phyloP scores from a whole-genome alignment of 345 rosid genomes.

The Salix caprea region DNA sequence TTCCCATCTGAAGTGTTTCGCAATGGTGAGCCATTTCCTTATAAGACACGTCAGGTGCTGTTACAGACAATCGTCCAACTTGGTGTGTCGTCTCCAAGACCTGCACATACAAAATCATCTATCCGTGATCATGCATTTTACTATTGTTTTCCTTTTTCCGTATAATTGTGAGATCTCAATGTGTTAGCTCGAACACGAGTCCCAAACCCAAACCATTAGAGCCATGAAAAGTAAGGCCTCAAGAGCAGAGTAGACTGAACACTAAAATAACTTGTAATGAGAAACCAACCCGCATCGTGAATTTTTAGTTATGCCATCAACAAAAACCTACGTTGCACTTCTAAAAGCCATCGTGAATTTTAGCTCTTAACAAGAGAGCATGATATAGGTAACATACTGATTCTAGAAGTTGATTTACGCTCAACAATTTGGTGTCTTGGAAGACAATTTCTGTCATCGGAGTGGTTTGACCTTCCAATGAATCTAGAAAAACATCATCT shows the following conservation, averaged over 20 bases:
- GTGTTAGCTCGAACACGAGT: neutral
- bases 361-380: neutral
- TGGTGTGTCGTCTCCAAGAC: slow-evolving; percentile 69
- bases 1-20: slow-evolving; percentile 72
- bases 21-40: slow-evolving; percentile 84
- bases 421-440: slow-evolving; percentile 43
- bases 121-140: slow-evolving; percentile 2
- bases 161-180: neutral
- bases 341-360: neutral
- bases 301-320: neutral
- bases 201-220: neutral
- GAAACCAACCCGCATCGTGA: neutral
- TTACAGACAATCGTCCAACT: slow-evolving; percentile 69
- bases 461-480: slow-evolving; percentile 38
- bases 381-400: slow-evolving; percentile 42
- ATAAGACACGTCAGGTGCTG: slow-evolving; percentile 72
- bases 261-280: neutral
- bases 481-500: slow-evolving; percentile 61
- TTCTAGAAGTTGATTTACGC: slow-evolving; percentile 77
- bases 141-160: neutral
- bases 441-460: slow-evolving; percentile 25
- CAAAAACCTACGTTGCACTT: neutral
- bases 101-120: slow-evolving; percentile 31
- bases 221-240: neutral
- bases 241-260: neutral